phyloP scores from a whole-genome alignment of 83 land plant species.

The Larix sibirica region DNA sequence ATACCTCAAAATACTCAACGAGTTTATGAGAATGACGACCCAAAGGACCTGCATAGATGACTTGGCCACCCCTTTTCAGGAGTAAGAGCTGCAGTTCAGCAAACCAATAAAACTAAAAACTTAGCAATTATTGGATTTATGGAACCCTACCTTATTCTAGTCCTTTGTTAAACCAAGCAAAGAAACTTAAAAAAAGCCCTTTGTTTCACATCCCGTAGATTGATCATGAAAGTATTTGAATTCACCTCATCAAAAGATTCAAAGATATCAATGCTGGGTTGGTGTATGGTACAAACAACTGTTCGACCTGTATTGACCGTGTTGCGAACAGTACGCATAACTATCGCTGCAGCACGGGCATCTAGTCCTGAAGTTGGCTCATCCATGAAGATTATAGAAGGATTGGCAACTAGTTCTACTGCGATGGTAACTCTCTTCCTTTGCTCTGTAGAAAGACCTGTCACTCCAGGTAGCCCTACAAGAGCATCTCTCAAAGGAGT shows the following conservation, averaged over 20 bases:
- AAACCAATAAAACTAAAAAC: neutral
- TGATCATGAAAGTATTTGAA: neutral
- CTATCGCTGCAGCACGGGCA: constrained; percentile 23
- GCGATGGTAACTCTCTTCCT: constrained; percentile 28
- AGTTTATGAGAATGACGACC: constrained; percentile 34
- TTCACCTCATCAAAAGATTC: constrained; percentile 32
- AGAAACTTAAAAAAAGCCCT: too few relatives aligned
- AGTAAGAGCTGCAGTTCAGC: constrained; percentile 27
- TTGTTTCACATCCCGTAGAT: neutral
- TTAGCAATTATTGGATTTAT: neutral
- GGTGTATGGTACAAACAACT: constrained; percentile 45
- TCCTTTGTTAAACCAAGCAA: neutral
- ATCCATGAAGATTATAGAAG: constrained; percentile 43
- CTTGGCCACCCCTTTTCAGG: constrained; percentile 32
- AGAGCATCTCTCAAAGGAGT: constrained; percentile 21
- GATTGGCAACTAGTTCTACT: constrained; percentile 26
- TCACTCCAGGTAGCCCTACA: constrained; percentile 21
- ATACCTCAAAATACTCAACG: constrained; percentile 31
- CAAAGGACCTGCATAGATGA: constrained; percentile 32
- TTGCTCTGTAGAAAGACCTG: constrained; percentile 28
- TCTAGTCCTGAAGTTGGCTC: constrained; percentile 42
- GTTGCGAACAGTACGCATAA: constrained; percentile 37
- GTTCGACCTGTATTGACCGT: constrained; percentile 41
- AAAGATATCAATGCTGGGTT: constrained; percentile 36
- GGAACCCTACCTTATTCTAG: neutral